These are phyloP conservation scores for Ambrosiella beaveri DNA, from an alignment of 2,329 filamentous ascomycete species.

Conservation along the genomic window DNA sequence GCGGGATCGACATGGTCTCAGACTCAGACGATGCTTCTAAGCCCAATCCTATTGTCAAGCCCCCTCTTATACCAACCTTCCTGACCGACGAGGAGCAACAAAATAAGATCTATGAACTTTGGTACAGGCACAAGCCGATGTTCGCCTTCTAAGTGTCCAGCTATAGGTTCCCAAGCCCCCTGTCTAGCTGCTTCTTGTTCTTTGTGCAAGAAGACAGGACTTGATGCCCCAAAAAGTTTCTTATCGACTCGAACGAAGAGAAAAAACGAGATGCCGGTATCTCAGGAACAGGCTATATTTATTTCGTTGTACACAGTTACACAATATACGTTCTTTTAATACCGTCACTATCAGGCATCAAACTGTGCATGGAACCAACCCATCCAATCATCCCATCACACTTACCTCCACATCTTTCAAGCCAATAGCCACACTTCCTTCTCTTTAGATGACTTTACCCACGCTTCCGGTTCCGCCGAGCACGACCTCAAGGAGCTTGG, in stretches of 20 bases:
- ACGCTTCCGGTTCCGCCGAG: slow-evolving; percentile 47
- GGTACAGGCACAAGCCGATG: background rate
- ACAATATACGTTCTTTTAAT: too few relatives aligned
- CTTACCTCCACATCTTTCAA: background rate
- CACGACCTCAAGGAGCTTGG: slow-evolving; percentile 37
- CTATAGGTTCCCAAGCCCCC: too few relatives aligned
- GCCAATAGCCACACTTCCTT: background rate
- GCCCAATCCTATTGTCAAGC: background rate
- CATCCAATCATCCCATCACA: background rate
- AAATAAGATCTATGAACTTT: background rate
- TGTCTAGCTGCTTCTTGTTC: too few relatives aligned
- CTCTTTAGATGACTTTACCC: slow-evolving; percentile 54
- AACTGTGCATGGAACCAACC: background rate
- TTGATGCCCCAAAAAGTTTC: too few relatives aligned
- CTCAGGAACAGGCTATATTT: too few relatives aligned
- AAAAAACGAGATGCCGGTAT: too few relatives aligned
- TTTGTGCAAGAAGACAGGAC: too few relatives aligned
- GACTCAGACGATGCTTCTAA: background rate
- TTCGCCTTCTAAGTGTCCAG: background rate
- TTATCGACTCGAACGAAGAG: too few relatives aligned
- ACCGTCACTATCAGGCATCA: too few relatives aligned
- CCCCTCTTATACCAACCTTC: background rate
- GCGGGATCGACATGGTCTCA: background rate
- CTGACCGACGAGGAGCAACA: background rate
- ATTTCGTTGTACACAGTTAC: too few relatives aligned